These are phyloP conservation scores for Talaromyces verruculosus DNA, from an alignment of 2,329 filamentous ascomycete species.

Conservation along the genomic window DNA sequence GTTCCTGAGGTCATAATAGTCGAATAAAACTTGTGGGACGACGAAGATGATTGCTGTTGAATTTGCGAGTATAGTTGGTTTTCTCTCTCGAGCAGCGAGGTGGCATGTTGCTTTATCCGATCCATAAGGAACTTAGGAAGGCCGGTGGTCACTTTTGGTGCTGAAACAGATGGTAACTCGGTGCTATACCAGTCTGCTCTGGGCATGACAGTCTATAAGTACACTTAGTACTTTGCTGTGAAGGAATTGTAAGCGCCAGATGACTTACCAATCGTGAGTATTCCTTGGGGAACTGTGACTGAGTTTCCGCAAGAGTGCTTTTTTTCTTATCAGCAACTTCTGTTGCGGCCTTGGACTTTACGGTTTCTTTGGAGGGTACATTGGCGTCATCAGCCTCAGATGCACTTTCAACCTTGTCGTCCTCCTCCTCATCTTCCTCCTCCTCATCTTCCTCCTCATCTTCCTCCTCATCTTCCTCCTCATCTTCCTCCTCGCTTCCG, in stretches of 20 bases:
- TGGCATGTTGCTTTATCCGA: conserved; percentile 65
- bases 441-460: conserved; percentile 25
- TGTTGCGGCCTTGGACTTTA: conserved; percentile 4
- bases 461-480: conserved; percentile 27
- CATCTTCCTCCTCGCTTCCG: conserved; percentile 33
- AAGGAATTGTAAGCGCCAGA: neutral
- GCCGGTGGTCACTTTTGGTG: conserved; percentile 47
- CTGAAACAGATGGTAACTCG: conserved; percentile 55
- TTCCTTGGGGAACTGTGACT: conserved; percentile 35
- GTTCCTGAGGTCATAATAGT: conserved; percentile 97
- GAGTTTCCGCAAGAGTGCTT: conserved; percentile 23
- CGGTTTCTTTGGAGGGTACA: conserved; percentile 18
- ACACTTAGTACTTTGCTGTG: conserved; percentile 13
- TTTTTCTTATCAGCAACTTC: conserved; percentile 25
- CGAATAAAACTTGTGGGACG: conserved; percentile 92
- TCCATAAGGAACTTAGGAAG: conserved; percentile 56
- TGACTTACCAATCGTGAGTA: conserved; percentile 37
- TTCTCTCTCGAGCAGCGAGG: conserved; percentile 73
- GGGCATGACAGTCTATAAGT: conserved; percentile 57
- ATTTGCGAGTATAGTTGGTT: conserved; percentile 70
- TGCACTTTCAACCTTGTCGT: conserved; percentile 24
- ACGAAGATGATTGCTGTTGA: conserved; percentile 72
- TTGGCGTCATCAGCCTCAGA: conserved; percentile 32
- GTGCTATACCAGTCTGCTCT: conserved; percentile 68
- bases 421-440: neutral